Percentiles rank a stretch among this genome's conserved stretches.
phyloP scores from a whole-genome alignment of 345 rosid genomes.

The Euphorbia peplus region DNA sequence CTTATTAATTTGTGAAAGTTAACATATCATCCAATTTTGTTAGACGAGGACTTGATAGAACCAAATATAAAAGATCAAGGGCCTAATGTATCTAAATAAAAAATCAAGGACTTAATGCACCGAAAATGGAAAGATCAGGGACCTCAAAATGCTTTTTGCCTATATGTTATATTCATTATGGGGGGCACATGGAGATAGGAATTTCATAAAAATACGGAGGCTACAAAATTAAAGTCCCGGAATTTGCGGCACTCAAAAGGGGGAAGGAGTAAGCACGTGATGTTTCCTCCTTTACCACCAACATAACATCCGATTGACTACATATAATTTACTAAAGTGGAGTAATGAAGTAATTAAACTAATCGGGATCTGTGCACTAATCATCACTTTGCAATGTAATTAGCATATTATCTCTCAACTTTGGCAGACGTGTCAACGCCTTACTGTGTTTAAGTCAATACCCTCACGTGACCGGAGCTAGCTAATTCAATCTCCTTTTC shows the following conservation, averaged over 20 bases:
- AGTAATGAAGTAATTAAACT: slow-evolving; percentile 4
- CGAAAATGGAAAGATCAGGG: too few species aligned
- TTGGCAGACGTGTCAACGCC: slow-evolving; percentile 9
- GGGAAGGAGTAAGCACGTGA: slow-evolving; percentile 35
- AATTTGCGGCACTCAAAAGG: slow-evolving; percentile 25
- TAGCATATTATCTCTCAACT: background rate
- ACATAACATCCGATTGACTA: too few species aligned
- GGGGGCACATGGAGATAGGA: slow-evolving; percentile 23
- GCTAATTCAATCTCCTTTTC: background rate
- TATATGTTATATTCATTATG: too few species aligned
- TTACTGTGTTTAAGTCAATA: slow-evolving; percentile 24
- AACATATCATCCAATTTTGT: too few species aligned
- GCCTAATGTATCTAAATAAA: too few species aligned
- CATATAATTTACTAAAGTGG: too few species aligned
- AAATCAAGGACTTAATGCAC: too few species aligned
- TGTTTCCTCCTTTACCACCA: slow-evolving; percentile 29
- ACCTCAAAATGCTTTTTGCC: too few species aligned
- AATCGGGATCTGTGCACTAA: slow-evolving; percentile 57
- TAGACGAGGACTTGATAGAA: too few species aligned
- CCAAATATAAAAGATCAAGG: too few species aligned
- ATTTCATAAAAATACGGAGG: background rate
- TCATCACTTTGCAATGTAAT: slow-evolving; percentile 37
- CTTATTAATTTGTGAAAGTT: too few species aligned
- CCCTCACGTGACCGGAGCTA: slow-evolving; percentile 14
- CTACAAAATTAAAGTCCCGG: slow-evolving; percentile 20